A percentile compares a stretch with the other conserved stretches of the same genome.
Evolutionary conservation across 306 rosid genomes (phyloP).

Genomic region (Sindora glabra): DNA sequence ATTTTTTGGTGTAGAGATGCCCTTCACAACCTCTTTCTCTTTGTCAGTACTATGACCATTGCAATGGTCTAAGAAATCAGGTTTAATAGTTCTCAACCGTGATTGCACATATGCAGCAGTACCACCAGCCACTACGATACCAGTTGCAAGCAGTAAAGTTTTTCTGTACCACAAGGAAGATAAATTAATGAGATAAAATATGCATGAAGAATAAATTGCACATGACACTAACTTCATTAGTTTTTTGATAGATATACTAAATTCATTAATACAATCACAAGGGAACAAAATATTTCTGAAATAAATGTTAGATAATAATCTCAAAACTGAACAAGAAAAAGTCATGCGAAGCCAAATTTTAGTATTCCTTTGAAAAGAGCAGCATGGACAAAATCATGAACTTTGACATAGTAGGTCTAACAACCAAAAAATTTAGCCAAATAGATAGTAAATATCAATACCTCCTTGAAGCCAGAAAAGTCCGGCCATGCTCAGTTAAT

Average conservation of each 20-base stretch:
- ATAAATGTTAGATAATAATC: not conserved
- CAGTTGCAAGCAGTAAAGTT: constrained; percentile 78
- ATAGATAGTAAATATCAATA: constrained; percentile 17
- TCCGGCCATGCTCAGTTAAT: constrained; percentile 72
- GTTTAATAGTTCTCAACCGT: constrained; percentile 40
- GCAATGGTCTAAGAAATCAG: constrained; percentile 26
- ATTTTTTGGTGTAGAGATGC: constrained; percentile 21
- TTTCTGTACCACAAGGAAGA: constrained; percentile 46
- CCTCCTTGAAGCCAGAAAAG: constrained; percentile 85
- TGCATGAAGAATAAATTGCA: not conserved
- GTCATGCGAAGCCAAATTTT: constrained; percentile 10
- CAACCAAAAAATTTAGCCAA: not conserved
- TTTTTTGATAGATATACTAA: no score
- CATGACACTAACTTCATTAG: constrained; percentile 3
- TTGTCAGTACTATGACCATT: constrained; percentile 43
- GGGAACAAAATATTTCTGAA: not conserved
- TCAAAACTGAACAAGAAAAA: constrained; percentile 5
- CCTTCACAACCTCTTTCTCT: constrained; percentile 24
- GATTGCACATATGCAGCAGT: constrained; percentile 77
- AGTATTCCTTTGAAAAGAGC: not conserved
- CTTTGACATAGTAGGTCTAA: not conserved
- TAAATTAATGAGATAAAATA: not conserved
- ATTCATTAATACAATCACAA: no score
- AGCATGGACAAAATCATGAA: not conserved
- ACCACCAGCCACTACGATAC: constrained; percentile 79